These are phyloP conservation scores for Globisporangium canariense DNA, from an alignment of 352 stramenopile genomes.

Conservation along the genomic window DNA sequence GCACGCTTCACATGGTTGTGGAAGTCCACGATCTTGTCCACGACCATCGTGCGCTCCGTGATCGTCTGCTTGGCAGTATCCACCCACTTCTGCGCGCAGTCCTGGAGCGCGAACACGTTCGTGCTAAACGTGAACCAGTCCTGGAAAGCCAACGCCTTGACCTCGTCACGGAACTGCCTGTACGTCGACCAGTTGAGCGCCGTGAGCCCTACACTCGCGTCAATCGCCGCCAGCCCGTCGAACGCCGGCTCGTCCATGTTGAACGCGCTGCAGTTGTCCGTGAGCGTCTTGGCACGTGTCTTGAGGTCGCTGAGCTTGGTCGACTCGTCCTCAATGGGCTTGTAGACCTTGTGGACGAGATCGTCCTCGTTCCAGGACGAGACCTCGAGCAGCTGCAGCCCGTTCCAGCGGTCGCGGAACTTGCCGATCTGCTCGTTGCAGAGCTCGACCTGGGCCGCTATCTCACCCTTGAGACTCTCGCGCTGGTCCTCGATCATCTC, in stretches of 20 bases:
- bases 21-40: constrained; percentile 80
- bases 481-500: constrained; percentile 95
- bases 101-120: constrained; percentile 92
- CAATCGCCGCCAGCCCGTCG: constrained; percentile 69
- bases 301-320: constrained; percentile 79
- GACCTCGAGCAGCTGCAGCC: constrained; percentile 83
- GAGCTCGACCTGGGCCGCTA: constrained; percentile 87
- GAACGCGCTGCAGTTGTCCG: constrained; percentile 86
- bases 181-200: constrained; percentile 85
- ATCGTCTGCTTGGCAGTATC: constrained; percentile 76
- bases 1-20: constrained; percentile 82
- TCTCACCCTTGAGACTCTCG: constrained; percentile 85
- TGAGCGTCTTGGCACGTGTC: constrained; percentile 49
- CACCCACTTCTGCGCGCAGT: constrained; percentile 89
- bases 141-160: constrained; percentile 58
- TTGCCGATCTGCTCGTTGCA: constrained; percentile 89
- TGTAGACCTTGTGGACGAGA: constrained; percentile 72
- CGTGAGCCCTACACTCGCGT: constrained; percentile 69
- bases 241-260: constrained; percentile 82
- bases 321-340: constrained; percentile 80
- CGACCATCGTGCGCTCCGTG: constrained; percentile 54
- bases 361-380: constrained; percentile 68
- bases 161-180: constrained; percentile 81
- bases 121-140: constrained; percentile 94
- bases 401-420: constrained; percentile 87